Base-by-base conservation (phyloP, 352 stramenopile genomes). In the Pythium dissotocum region DNA sequence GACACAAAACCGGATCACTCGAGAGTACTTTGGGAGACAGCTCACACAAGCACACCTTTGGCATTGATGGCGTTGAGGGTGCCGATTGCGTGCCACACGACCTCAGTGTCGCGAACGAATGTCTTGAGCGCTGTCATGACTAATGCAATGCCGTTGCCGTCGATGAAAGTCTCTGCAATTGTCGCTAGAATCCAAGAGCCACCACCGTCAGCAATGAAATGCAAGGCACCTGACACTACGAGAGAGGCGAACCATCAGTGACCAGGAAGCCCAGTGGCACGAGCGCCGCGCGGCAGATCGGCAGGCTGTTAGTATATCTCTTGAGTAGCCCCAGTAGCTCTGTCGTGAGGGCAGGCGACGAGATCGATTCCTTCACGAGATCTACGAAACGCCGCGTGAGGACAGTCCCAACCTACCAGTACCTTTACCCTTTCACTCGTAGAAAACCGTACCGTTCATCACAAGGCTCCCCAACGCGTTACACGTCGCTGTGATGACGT, bases 71-170 rank as follows among this genome's bases (percentile, higher is more conserved):
- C 78, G 51, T 93, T 91, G 48, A 93, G 80, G 12, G 88, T 78
- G 42, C 83, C 85, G 21, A 93, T 72, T 0, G 79, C 79, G 58
- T 93, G 82, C 85, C 85, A 93, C 18, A 91, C 78, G 12, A 90
- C 72, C 63, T 93, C 83, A n/a, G 77, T 78, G 66, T 91, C 83
- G 40, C 77, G 62, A 10, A 80, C 64, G 57, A 83, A 88, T 13
- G 51, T 67, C 65, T 84, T 87, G 69, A 91, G 78, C 13, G 72
- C 60, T 1, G 65, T 48, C 73, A 89, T 80, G 1, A 80, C 74
- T 7, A 89, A 69, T 30, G 81, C 77, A 33, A 91, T 79, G 4
- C 85, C 85, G 54, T 91, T 90, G 52, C 61, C 60, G 53, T 87
- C 81, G 18, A 91, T 73, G 58, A 93, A 93, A 8, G 75, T 71